Evolutionary conservation across 495 filamentous ascomycete genomes (phyloP).

Genomic region (Astrothelium subdiscretum): DNA sequence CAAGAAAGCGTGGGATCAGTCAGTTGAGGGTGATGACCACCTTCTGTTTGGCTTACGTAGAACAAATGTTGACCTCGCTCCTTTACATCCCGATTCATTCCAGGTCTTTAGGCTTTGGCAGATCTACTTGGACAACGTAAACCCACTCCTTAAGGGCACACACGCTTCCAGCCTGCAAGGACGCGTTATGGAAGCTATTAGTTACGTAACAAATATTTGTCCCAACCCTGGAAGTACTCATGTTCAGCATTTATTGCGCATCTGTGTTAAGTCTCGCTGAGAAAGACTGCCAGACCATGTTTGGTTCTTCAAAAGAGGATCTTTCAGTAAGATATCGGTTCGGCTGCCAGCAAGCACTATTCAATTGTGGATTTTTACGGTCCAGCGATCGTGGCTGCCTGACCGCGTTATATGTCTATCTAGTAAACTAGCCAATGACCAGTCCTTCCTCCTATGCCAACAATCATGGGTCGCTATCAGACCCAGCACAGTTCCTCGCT

Average conservation of each 20-base stretch:
- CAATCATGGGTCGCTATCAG: constrained; percentile 38
- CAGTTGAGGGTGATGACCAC: constrained; percentile 28
- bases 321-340: constrained; percentile 38
- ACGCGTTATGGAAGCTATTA: constrained; percentile 29
- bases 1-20: constrained; percentile 36
- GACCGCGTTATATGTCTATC: constrained; percentile 48
- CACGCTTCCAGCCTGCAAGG: constrained; percentile 21
- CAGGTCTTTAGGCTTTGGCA: constrained; percentile 31
- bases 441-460: constrained; percentile 11
- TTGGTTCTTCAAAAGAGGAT: constrained; percentile 34
- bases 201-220: constrained; percentile 22
- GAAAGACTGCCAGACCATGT: constrained; percentile 32
- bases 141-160: constrained; percentile 19
- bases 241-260: constrained; percentile 49
- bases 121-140: constrained; percentile 22
- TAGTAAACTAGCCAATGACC: constrained; percentile 33
- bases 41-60: constrained; percentile 39
- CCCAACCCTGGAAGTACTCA: constrained; percentile 33
- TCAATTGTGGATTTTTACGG: constrained; percentile 35
- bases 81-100: constrained; percentile 34
- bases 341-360: constrained; percentile 44
- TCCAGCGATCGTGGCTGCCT: constrained; percentile 42
- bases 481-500: constrained; percentile 35
- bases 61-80: constrained; percentile 33
- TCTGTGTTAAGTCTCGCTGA: constrained; percentile 34